Conservation (phyloP, 768 basidiomycete species). For the Pleurotus sapidus region DNA sequence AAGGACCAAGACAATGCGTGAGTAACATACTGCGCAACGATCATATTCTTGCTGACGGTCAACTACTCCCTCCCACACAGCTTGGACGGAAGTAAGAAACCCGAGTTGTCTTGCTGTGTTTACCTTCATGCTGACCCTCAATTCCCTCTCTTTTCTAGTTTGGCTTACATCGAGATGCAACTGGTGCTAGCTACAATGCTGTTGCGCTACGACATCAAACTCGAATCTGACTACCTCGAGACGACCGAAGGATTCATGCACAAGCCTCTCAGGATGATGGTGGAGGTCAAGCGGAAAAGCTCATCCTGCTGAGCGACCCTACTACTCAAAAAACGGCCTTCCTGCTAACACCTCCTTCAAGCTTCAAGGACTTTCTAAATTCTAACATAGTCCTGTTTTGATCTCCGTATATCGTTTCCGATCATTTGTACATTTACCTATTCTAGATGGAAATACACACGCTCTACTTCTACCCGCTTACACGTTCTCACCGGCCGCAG, state of each 20-base stretch:
- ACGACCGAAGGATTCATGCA: conserved; percentile 28
- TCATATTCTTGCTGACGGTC: background rate
- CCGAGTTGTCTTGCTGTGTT: background rate
- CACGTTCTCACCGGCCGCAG: no score
- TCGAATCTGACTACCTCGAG: conserved; percentile 16
- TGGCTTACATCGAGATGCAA: conserved; percentile 26
- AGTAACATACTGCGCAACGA: conserved; percentile 7
- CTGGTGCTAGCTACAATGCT: conserved; percentile 22
- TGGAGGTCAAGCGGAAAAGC: conserved; percentile 8
- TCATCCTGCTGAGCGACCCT: no score
- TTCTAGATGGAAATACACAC: no score
- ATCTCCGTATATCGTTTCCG: no score
- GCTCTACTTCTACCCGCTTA: no score
- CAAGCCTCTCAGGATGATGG: conserved; percentile 21
- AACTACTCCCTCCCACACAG: conserved; percentile 4
- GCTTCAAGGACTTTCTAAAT: no score
- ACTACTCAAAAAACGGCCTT: no score
- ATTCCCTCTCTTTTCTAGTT: conserved; percentile 11
- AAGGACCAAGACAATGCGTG: conserved; percentile 28
- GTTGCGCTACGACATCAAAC: conserved; percentile 20
- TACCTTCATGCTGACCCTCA: conserved; percentile 1
- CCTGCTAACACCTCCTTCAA: no score
- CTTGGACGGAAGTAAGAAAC: conserved; percentile 20
- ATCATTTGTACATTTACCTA: no score
- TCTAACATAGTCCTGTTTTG: no score